A percentile compares a stretch with the other conserved stretches of the same genome.
These are phyloP conservation scores for Sambucus nigra DNA, from an alignment of 129 eudicot species.

Conservation along the genomic window DNA sequence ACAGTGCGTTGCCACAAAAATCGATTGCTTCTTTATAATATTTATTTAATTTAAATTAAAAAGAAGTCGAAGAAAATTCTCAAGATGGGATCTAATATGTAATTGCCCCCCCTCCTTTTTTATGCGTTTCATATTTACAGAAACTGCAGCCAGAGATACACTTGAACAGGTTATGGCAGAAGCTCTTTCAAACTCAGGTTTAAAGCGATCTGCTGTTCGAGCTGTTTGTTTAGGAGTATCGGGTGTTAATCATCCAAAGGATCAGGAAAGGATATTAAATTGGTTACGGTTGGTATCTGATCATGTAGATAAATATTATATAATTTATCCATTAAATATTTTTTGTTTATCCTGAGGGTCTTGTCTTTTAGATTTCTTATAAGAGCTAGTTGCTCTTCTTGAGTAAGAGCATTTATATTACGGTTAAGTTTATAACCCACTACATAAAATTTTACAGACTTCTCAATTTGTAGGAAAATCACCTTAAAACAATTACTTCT, in stretches of 20 bases:
- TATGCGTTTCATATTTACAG: constrained; percentile 25
- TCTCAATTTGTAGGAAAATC: too few species aligned
- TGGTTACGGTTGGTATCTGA: constrained; percentile 62
- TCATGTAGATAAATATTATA: background rate
- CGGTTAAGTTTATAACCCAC: background rate
- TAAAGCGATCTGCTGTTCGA: constrained; percentile 47
- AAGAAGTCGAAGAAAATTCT: background rate
- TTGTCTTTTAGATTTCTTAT: background rate
- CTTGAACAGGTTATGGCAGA: constrained; percentile 59
- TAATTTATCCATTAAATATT: background rate
- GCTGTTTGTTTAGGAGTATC: constrained; percentile 84
- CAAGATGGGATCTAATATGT: background rate
- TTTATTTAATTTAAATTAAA: background rate
- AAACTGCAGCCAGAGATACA: constrained; percentile 54
- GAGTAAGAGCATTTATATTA: background rate
- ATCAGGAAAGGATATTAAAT: constrained; percentile 50
- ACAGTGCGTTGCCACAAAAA: background rate
- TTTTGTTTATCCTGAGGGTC: too few species aligned
- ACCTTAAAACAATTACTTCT: too few species aligned
- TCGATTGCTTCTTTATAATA: background rate
- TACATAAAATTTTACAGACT: background rate
- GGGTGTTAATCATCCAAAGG: constrained; percentile 80
- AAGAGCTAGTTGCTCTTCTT: background rate
- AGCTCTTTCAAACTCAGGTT: constrained; percentile 55
- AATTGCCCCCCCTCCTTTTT: background rate